phyloP scores from a whole-genome alignment of 2,329 filamentous ascomycete genomes.

The Penicillium sp. region DNA sequence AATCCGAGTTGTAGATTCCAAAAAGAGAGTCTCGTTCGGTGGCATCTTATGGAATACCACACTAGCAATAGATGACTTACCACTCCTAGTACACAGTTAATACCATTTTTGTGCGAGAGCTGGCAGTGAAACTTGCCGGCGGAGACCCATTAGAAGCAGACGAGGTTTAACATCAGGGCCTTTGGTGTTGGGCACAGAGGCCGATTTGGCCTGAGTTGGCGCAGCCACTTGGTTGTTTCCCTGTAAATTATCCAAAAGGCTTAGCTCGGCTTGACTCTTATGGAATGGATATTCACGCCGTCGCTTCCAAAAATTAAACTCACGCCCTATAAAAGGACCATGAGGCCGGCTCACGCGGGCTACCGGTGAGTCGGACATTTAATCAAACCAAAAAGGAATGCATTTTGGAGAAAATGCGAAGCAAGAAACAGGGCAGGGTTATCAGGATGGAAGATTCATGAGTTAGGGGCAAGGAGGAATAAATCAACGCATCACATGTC shows the following conservation, averaged over 20 bases:
- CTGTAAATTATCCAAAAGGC: conserved; percentile 36
- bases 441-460: neutral
- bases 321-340: conserved; percentile 18
- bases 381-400: neutral
- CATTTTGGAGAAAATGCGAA: neutral
- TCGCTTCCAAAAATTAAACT: conserved; percentile 10
- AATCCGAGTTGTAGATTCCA: conserved; percentile 91
- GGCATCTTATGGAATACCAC: conserved; percentile 99
- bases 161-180: conserved; percentile 69
- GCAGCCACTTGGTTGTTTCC: conserved; percentile 26
- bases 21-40: conserved; percentile 89
- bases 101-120: neutral
- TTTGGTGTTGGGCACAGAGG: conserved; percentile 38
- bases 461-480: neutral
- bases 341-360: conserved; percentile 15
- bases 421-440: neutral
- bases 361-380: conserved; percentile 4
- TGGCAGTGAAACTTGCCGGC: conserved; percentile 61
- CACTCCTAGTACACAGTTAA: conserved; percentile 63
- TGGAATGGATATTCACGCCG: conserved; percentile 5
- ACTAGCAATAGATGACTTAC: conserved; percentile 96
- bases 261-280: conserved; percentile 37
- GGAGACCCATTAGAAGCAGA: conserved; percentile 89
- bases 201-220: conserved; percentile 26
- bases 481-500: conserved; percentile 12